Base-by-base conservation (phyloP, 2,329 filamentous ascomycete species). In the Nemania serpens region DNA sequence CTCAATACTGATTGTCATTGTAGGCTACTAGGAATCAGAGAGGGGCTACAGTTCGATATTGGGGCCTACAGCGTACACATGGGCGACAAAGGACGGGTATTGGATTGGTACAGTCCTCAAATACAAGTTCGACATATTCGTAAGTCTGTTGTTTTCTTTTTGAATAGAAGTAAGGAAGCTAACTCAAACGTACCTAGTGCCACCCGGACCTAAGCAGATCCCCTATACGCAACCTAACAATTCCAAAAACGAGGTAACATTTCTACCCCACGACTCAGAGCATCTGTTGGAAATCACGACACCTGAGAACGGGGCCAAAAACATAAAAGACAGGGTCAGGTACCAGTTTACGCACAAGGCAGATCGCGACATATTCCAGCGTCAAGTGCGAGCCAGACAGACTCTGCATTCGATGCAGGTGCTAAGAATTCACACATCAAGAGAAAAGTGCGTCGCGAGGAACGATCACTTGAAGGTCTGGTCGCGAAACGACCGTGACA, bases 381-480 rank as follows among this genome's bases (percentile, higher is more conserved):
- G 53, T 25, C 59, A 55, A 11, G 36, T 68, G 4, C 55, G 68
- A 4, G 18, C 29, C 0, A 61, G 61, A 15, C 47, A 66, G 3
- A 66, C 33, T 37, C 34, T 68, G 11, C 53, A 62, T 34, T 63
- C 62, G 43, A 45, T 68, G 25, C 55, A 59, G 41, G 66, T 58
- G n/a, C 9, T 61, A 11, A 65, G 47, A 22, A 58, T 69, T 59
- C 62, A 66, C 46, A 68, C 46, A 4, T 55, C 48, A 7, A 29
- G n/a, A 20, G 62, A 60, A 25, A 65, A 48, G 20, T 46, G 65
- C 13, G 63, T 68, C 18, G 66, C 68, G 1, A 59, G 50, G 55
- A 10, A 36, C 65, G n/a, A n/a, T 3, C 66, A 69, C 43, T 37
- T 68, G 18, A 68, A 68, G 39, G 55, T 69, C n/a, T 69, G 68